These are phyloP conservation scores for Tylopilus felleus DNA, from an alignment of 768 basidiomycete species.

Conservation along the genomic window DNA sequence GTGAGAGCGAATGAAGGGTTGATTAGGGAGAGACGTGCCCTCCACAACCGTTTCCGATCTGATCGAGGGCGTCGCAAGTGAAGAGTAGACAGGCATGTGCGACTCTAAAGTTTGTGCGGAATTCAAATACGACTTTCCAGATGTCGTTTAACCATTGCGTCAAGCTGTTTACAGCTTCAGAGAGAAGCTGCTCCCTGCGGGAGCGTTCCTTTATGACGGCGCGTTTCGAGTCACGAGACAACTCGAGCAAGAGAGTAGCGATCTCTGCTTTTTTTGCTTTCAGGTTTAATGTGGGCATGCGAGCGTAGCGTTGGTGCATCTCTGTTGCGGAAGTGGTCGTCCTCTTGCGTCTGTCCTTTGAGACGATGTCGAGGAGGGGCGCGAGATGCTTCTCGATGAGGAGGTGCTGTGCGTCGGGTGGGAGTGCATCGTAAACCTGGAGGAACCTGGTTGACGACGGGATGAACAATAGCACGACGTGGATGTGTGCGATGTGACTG, in stretches of 20 bases:
- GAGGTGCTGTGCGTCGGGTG: conserved; percentile 47
- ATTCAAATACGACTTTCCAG: conserved; percentile 61
- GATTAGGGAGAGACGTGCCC: conserved; percentile 32
- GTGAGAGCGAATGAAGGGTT: conserved; percentile 5
- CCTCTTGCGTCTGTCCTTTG: conserved; percentile 38
- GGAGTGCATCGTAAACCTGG: conserved; percentile 47
- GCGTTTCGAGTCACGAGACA: conserved; percentile 51
- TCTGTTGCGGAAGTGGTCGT: conserved; percentile 40
- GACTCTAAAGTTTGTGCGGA: conserved; percentile 44
- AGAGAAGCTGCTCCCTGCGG: conserved; percentile 50
- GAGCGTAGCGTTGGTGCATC: conserved; percentile 36
- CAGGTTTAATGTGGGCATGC: conserved; percentile 50
- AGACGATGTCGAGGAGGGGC: conserved; percentile 44
- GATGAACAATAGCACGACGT: neutral
- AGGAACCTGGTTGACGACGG: conserved; percentile 37
- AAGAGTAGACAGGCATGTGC: conserved; percentile 60
- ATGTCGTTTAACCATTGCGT: conserved; percentile 60
- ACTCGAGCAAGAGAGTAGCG: conserved; percentile 47
- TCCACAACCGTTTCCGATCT: conserved; percentile 38
- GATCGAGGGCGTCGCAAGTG: conserved; percentile 43
- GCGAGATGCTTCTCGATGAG: conserved; percentile 50
- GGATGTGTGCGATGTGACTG: no score
- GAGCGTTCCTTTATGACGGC: conserved; percentile 52
- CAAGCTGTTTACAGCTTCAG: conserved; percentile 54
- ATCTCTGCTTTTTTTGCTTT: conserved; percentile 55